A percentile compares a stretch with the other conserved stretches of the same genome.
Evolutionary conservation across 2,329 filamentous ascomycete species (phyloP).

Genomic region (Fusarium gaditjirri): DNA sequence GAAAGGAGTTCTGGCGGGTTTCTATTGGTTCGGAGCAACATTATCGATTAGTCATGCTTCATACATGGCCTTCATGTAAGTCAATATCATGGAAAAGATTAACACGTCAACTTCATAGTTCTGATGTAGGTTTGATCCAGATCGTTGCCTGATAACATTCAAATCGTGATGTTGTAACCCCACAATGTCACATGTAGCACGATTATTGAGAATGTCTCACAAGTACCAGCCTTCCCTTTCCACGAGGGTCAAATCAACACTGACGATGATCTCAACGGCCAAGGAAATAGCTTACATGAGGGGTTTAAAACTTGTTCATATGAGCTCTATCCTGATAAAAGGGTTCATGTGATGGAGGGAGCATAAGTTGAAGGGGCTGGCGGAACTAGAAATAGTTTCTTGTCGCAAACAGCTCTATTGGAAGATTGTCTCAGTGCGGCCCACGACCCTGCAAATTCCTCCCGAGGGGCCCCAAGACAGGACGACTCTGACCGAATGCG

Average conservation of each 20-base stretch:
- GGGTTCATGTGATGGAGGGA: constrained; percentile 9
- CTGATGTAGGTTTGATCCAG: not conserved
- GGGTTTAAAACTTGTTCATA: constrained; percentile 9
- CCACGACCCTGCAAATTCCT: constrained; percentile 27
- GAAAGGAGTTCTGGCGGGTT: constrained; percentile 34
- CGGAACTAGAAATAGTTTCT: constrained; percentile 11
- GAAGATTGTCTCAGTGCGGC: constrained; percentile 32
- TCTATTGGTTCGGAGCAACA: constrained; percentile 26
- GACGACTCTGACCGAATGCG: constrained; percentile 14
- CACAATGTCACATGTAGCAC: not conserved
- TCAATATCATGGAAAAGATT: not conserved
- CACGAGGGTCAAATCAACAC: constrained; percentile 6
- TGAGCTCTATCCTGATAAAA: not conserved
- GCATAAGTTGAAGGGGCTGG: constrained; percentile 39
- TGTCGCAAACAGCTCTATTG: constrained; percentile 21
- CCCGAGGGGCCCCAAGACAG: constrained; percentile 10
- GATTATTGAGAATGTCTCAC: constrained; percentile 32
- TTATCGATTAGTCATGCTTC: constrained; percentile 31
- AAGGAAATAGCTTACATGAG: constrained; percentile 5
- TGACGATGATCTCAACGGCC: constrained; percentile 11
- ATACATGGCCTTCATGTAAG: constrained; percentile 15
- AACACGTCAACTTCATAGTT: not conserved
- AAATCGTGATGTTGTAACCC: not conserved
- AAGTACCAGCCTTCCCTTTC: constrained; percentile 21
- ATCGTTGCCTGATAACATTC: not conserved